Evolutionary conservation across 306 rosid genomes (phyloP).

Genomic region (Cicer bijugum): DNA sequence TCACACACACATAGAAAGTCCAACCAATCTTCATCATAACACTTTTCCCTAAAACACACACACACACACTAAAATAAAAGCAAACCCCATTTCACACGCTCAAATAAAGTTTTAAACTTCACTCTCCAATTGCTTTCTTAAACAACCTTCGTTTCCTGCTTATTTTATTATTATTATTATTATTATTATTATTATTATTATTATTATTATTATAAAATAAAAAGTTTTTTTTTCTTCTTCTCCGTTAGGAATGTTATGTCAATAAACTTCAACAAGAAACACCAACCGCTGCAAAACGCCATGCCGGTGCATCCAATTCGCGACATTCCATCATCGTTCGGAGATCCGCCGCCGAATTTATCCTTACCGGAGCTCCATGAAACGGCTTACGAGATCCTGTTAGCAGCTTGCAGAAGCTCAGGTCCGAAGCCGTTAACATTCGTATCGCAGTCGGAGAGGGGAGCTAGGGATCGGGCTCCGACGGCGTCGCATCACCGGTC

Average conservation of each 20-base stretch:
- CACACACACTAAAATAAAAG: neutral
- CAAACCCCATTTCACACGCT: conserved; percentile 36
- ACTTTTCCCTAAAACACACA: conserved; percentile 43
- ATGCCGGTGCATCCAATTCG: conserved; percentile 65
- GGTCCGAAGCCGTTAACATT: conserved; percentile 81
- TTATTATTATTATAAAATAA: neutral
- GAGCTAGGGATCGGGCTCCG: conserved; percentile 52
- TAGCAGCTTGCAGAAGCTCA: conserved; percentile 80
- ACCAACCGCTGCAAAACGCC: conserved; percentile 40
- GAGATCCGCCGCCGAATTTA: conserved; percentile 48
- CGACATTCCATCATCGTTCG: conserved; percentile 75
- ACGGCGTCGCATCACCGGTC: conserved; percentile 75
- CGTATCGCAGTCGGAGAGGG: conserved; percentile 76
- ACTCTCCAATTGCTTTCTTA: conserved; percentile 7
- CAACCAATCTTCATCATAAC: conserved; percentile 24
- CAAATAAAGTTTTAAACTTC: conserved; percentile 45
- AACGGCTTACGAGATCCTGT: conserved; percentile 85
- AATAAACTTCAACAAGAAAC: neutral
- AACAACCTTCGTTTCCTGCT: neutral
- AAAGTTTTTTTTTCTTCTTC: neutral
- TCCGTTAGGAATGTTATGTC: neutral
- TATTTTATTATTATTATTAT: neutral
- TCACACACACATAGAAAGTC: conserved; percentile 7
- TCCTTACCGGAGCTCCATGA: conserved; percentile 86
- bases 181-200: neutral